Base-by-base conservation (phyloP, 495 filamentous ascomycete genomes). In the Cudoniella acicularis region DNA sequence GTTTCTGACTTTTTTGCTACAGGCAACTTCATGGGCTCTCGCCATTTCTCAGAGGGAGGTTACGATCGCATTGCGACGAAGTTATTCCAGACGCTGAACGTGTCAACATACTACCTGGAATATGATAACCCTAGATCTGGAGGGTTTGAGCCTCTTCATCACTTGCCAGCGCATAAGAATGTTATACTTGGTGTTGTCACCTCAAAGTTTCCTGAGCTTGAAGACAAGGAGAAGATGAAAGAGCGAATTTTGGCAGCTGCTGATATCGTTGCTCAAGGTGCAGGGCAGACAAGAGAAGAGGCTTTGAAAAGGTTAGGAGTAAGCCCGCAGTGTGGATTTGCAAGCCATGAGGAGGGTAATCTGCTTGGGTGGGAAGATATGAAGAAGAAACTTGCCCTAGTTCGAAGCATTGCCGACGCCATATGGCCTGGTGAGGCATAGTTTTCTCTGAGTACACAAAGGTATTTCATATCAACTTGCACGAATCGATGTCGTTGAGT, bases 261-360 rank as follows among this genome's bases (percentile, higher is more conserved):
- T 13, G 60, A 66, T 52, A 42, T 60, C 3, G 57, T 66, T 26
- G 60, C 60, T 9, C 60, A 61, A 22, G 64, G 63, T 10, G 59
- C 51, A 8, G 54, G 56, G 1, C 52, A 54, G 46, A 63, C 56
- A 76, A 83, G 58, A 87, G 88, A 0, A 87, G 85, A 47, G 78
- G 84, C 56, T 8, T 82, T 86, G 65, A 79, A 87, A 69, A 81
- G 87, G 62, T 75, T 91, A 40, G 80, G 80, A 60, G 81, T 92
- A 47, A 88, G 84, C 69, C 90, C 89, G 0, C 89, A 92, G 75
- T 92, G 89, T 70, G 90, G 90, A n/a, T 92, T 92, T 69, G 87
- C 86, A 45, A 88, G 84, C 26, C 86, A 90, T 67, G 80, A 83
- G 59, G 83, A 77, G 60, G 88, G 87, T 87, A 65, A 91, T 58